Evolutionary conservation across 2,329 filamentous ascomycete species (phyloP).

Genomic region (Scorias spongiosa): DNA sequence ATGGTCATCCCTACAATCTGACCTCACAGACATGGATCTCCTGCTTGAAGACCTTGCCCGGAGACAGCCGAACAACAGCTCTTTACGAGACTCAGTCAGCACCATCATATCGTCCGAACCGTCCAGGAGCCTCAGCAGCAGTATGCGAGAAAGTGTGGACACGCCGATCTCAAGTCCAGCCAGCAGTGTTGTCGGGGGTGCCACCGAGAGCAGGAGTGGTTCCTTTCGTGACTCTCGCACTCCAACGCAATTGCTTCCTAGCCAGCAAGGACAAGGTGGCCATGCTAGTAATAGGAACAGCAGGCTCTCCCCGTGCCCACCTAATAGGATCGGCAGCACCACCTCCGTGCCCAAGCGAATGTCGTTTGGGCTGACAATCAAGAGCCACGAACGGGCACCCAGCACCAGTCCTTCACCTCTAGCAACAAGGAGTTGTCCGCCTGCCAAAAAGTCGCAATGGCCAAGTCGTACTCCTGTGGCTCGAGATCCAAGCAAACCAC

Average conservation of each 20-base stretch:
- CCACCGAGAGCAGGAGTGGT: constrained; percentile 31
- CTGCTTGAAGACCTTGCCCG: constrained; percentile 53
- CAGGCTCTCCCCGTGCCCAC: background rate
- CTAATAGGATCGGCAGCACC: background rate
- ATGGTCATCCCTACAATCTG: constrained; percentile 60
- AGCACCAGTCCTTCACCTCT: background rate
- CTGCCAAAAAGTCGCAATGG: background rate
- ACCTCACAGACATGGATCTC: constrained; percentile 63
- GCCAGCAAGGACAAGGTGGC: constrained; percentile 8
- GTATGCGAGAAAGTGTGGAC: constrained; percentile 36
- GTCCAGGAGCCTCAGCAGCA: constrained; percentile 48
- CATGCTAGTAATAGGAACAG: background rate
- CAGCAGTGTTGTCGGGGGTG: constrained; percentile 42
- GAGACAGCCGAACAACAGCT: constrained; percentile 44
- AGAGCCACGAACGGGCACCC: constrained; percentile 1
- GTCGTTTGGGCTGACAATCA: constrained; percentile 9
- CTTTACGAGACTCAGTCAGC: constrained; percentile 81
- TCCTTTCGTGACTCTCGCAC: constrained; percentile 31
- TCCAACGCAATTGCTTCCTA: constrained; percentile 20
- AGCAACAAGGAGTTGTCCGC: background rate
- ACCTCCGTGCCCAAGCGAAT: constrained; percentile 3
- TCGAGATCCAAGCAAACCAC: constrained; percentile 6
- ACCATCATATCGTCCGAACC: constrained; percentile 71
- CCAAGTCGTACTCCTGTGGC: background rate
- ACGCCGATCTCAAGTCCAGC: constrained; percentile 49